A percentile compares a stretch with the other conserved stretches of the same genome.
Evolutionary conservation across 768 basidiomycete species (phyloP).

Genomic region (Hericium coralloides): DNA sequence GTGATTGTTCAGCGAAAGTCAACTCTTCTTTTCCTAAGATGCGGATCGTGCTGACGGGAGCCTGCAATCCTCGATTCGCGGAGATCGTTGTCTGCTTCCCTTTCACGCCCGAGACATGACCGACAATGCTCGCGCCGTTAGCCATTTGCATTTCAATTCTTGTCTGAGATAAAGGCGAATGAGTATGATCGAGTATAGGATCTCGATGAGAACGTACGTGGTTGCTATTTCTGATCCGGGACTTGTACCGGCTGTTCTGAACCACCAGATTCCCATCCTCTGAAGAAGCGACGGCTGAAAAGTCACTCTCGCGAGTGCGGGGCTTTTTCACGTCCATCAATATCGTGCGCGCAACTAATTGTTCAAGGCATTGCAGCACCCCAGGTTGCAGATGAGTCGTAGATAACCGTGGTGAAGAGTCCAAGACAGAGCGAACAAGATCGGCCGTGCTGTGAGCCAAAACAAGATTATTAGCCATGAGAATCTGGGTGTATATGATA

Average conservation of each 20-base stretch:
- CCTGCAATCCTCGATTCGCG: neutral
- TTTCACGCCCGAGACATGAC: neutral
- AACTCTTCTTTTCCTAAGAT: slow-evolving; percentile 7
- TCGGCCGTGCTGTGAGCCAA: neutral
- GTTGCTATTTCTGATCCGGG: slow-evolving; percentile 1
- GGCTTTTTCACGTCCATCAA: neutral
- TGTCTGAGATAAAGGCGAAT: slow-evolving; percentile 1
- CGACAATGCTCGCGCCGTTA: neutral
- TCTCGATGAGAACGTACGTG: neutral
- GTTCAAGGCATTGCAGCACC: neutral
- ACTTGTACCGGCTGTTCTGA: slow-evolving; percentile 5
- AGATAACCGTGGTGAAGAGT: neutral
- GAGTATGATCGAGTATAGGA: neutral
- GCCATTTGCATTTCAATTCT: neutral
- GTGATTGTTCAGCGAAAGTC: slow-evolving; percentile 1
- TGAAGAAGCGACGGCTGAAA: neutral
- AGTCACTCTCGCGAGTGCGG: slow-evolving; percentile 2
- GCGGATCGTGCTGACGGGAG: neutral
- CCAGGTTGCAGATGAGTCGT: neutral
- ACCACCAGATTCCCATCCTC: neutral
- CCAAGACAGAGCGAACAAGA: neutral
- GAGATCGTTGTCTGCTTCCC: slow-evolving; percentile 1
- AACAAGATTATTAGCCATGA: neutral
- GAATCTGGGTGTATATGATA: neutral
- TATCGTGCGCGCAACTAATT: neutral